These are phyloP conservation scores for Prunus fruticosa DNA, from an alignment of 306 rosid genomes.

Conservation along the genomic window DNA sequence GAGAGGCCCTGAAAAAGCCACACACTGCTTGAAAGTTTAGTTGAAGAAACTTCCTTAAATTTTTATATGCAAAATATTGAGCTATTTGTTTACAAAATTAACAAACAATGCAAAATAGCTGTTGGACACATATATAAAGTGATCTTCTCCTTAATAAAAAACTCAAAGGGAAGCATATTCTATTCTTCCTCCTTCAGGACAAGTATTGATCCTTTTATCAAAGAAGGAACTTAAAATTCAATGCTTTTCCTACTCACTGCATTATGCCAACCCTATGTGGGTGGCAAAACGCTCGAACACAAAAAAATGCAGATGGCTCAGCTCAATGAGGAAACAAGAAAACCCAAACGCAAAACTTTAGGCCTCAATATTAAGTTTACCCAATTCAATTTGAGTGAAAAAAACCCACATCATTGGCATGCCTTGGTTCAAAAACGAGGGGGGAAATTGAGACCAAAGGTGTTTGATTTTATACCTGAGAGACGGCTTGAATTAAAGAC, in stretches of 20 bases:
- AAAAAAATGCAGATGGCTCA: neutral
- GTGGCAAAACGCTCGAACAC: neutral
- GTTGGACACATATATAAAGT: neutral
- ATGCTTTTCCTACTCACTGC: neutral
- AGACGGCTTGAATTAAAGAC: constrained; percentile 23
- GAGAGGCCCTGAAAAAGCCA: constrained; percentile 36
- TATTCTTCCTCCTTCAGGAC: neutral
- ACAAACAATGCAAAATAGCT: constrained; percentile 12
- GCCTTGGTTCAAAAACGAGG: neutral
- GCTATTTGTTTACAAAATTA: neutral
- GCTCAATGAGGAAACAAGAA: neutral
- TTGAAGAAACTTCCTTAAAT: constrained; percentile 2
- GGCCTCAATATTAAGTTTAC: neutral
- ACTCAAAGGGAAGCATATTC: neutral
- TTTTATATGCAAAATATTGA: neutral
- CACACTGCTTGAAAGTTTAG: constrained; percentile 28
- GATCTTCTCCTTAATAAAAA: neutral
- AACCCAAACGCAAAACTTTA: neutral
- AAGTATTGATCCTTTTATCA: neutral
- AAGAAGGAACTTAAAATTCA: neutral
- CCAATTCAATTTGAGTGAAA: neutral
- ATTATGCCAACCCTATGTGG: neutral
- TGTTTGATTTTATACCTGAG: constrained; percentile 31
- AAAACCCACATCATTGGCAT: neutral
- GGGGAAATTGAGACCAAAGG: neutral